Conservation (phyloP, 1,139 yeast species). For the Fermentozyma sake region DNA sequence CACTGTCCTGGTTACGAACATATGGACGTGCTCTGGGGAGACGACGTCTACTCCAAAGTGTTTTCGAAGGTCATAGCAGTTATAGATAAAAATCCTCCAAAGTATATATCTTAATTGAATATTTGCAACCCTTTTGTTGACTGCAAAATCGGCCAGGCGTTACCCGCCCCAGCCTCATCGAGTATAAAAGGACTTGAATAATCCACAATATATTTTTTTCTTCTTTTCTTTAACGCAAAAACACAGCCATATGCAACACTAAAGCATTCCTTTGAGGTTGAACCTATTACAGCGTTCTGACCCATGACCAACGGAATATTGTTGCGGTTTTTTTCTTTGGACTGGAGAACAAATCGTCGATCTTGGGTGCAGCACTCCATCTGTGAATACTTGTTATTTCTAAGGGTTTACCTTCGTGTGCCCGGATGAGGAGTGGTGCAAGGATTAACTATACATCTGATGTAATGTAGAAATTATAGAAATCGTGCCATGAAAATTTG, state of each 20-base stretch:
- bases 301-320: slow-evolving; percentile 74
- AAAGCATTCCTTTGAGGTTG: slow-evolving; percentile 76
- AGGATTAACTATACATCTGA: slow-evolving; percentile 62
- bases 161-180: slow-evolving; percentile 8
- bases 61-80: slow-evolving; percentile 13
- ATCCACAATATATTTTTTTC: slow-evolving; percentile 13
- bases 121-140: slow-evolving; percentile 1
- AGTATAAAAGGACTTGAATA: slow-evolving; percentile 6
- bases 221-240: slow-evolving; percentile 54
- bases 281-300: slow-evolving; percentile 65
- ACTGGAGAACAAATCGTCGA: slow-evolving; percentile 65
- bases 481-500: too few species aligned
- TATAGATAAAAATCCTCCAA: slow-evolving; percentile 5
- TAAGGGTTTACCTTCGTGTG: slow-evolving; percentile 81
- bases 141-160: too few species aligned
- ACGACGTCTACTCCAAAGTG: slow-evolving; percentile 25
- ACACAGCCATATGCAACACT: slow-evolving; percentile 63
- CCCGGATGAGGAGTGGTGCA: slow-evolving; percentile 81
- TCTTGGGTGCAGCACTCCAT: slow-evolving; percentile 86
- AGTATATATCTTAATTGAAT: neutral
- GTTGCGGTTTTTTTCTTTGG: slow-evolving; percentile 43
- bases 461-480: too few species aligned
- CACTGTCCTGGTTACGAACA: slow-evolving; percentile 29
- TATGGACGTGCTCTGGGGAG: slow-evolving; percentile 35
- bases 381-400: slow-evolving; percentile 44